These are phyloP conservation scores for Talinum fruticosum DNA, from an alignment of 148 eudicot species.

Conservation along the genomic window DNA sequence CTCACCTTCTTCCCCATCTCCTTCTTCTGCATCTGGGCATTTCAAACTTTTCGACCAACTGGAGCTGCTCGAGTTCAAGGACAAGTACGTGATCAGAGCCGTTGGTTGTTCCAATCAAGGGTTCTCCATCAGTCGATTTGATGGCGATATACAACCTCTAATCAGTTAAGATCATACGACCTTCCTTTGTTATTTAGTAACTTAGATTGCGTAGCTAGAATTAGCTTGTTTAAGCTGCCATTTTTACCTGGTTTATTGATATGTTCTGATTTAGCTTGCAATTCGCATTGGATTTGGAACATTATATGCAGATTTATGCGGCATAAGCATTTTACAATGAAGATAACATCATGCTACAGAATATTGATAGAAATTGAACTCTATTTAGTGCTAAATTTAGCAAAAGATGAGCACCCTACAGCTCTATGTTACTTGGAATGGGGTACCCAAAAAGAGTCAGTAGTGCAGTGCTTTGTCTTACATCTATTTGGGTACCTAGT, in stretches of 20 bases:
- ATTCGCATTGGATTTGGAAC: not conserved
- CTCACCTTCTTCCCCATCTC: slow-evolving; percentile 9
- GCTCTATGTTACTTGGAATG: not conserved
- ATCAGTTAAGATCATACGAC: slow-evolving; percentile 31
- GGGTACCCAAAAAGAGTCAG: not conserved
- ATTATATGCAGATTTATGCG: not conserved
- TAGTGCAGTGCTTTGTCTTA: not conserved
- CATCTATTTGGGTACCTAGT: not conserved
- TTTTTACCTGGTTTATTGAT: not conserved
- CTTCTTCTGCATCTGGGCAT: slow-evolving; percentile 25
- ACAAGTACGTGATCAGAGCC: slow-evolving; percentile 65
- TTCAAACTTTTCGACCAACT: slow-evolving; percentile 64
- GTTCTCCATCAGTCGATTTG: slow-evolving; percentile 55
- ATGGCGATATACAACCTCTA: slow-evolving; percentile 63
- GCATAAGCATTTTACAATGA: not conserved
- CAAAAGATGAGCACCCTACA: not conserved
- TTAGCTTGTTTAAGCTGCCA: not conserved
- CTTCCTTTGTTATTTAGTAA: not conserved
- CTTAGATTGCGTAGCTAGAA: not conserved
- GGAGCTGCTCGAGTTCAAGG: slow-evolving; percentile 58
- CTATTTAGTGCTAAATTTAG: not conserved
- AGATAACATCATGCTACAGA: too few relatives aligned
- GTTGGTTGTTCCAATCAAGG: slow-evolving; percentile 54
- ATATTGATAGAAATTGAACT: not conserved
- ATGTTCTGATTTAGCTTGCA: not conserved